Evolutionary conservation across 352 stramenopile species (phyloP).

Genomic region (Pythium diclinum): DNA sequence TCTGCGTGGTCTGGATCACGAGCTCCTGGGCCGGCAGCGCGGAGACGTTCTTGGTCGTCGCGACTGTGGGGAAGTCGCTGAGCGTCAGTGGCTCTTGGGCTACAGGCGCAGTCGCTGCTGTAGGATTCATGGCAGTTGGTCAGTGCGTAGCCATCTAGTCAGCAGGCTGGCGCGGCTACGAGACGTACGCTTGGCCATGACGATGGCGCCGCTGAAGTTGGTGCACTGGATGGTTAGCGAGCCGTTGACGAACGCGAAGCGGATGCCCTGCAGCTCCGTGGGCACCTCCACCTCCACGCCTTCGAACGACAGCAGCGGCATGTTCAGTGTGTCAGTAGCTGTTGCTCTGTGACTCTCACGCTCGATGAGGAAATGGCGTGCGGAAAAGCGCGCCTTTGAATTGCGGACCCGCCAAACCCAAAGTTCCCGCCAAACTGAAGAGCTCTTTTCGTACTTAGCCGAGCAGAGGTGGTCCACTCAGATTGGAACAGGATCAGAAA

Average conservation of each 20-base stretch:
- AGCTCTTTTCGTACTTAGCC: conserved; percentile 4
- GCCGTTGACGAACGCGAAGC: conserved; percentile 60
- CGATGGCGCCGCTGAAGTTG: conserved; percentile 70
- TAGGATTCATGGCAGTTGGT: background rate
- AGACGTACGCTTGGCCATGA: conserved; percentile 53
- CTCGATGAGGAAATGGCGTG: conserved; percentile 7
- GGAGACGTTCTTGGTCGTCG: background rate
- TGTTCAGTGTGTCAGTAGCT: conserved; percentile 15
- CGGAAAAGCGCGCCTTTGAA: conserved; percentile 2
- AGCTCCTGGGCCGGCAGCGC: background rate
- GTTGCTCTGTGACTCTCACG: background rate
- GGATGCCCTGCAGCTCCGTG: conserved; percentile 48
- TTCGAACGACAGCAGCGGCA: conserved; percentile 77
- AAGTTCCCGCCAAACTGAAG: conserved; percentile 14
- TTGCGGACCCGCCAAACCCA: conserved; percentile 11
- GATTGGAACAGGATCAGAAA: conserved; percentile 1
- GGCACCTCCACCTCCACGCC: conserved; percentile 76
- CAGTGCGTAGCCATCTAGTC: background rate
- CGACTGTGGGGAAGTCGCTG: conserved; percentile 19
- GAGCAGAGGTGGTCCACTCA: background rate
- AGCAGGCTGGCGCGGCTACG: background rate
- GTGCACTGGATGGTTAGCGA: conserved; percentile 64
- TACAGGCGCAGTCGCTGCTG: background rate
- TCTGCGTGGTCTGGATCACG: conserved; percentile 20
- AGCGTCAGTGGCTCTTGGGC: conserved; percentile 15